Evolutionary conservation across 805 yeast species (phyloP).

Genomic region (Lipomyces spencermartinsiae): DNA sequence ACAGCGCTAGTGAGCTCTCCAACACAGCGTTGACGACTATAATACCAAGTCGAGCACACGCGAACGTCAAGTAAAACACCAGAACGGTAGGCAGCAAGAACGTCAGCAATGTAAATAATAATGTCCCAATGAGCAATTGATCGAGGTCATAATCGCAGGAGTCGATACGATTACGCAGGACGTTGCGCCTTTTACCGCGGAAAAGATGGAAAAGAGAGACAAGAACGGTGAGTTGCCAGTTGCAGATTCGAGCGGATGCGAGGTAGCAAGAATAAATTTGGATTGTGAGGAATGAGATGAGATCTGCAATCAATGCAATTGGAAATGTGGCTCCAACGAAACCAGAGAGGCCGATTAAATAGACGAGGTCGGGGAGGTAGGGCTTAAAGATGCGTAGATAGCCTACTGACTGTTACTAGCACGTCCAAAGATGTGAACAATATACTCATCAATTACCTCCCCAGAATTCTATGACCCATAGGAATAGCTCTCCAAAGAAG

Average conservation of each 20-base stretch:
- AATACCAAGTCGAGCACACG: constrained; percentile 60
- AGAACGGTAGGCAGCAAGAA: constrained; percentile 85
- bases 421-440: constrained; percentile 15
- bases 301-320: constrained; percentile 69
- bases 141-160: constrained; percentile 83
- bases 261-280: constrained; percentile 80
- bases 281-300: constrained; percentile 63
- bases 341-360: constrained; percentile 51
- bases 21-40: constrained; percentile 57
- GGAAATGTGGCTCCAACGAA: constrained; percentile 72
- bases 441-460: constrained; percentile 25
- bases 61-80: constrained; percentile 82
- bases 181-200: constrained; percentile 86
- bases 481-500: constrained; percentile 83
- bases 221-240: constrained; percentile 72
- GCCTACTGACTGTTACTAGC: constrained; percentile 19
- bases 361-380: constrained; percentile 45
- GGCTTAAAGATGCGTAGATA: constrained; percentile 43
- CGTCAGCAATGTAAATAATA: constrained; percentile 77
- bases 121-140: constrained; percentile 85
- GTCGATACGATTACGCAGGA: constrained; percentile 84
- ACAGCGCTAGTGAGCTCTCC: constrained; percentile 64
- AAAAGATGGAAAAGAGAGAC: constrained; percentile 81
- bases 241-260: constrained; percentile 78
- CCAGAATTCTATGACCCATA: constrained; percentile 86